Evolutionary conservation across 352 stramenopile species (phyloP), one percentile per base, ranked within the genome.

Genomic region (Globisporangium okanoganense): DNA sequence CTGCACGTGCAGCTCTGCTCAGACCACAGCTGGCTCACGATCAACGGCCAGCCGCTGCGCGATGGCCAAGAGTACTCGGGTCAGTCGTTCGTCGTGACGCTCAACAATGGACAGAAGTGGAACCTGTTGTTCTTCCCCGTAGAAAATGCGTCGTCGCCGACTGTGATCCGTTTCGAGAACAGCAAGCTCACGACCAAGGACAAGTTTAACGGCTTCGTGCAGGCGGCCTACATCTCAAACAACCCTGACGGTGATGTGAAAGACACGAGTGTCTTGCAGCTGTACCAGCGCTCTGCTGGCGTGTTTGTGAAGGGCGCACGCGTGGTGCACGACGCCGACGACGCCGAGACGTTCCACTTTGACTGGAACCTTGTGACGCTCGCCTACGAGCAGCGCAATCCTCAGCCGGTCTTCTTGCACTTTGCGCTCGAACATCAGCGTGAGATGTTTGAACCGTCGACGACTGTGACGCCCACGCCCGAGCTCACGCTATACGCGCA

Each of bases 51-150:
- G 31, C 69, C 70, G 6, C 58, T 68, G 3, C 58, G 67, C 38
- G 75, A 80, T 4, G 67, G 74, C 2, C 51, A 69, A 14, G 66
- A 79, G 25, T 67, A 83, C 29, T 63, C 75, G 18, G 78, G 69
- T 9, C 56, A 73, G 40, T 70, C 58, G 25, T 83, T 92, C 29
- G 70, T 82, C 3, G 61, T 94, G 33, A 72, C 75, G 36, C 65
- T 91, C n/a, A 90, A 94, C 64, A 92, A 92, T 24, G 76, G 76
- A 22, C 82, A 92, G 25, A 74, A 76, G 45, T 94, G 85, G 85
- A 65, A 87, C 14, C 52, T 92, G 25, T 88, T 81, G 59, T 83
- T 87, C 48, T 90, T 85, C 50, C 67, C 74, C 2, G 69, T 54
- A 14, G 22, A 18, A 29, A n/a, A 22, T 0, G 36, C 59, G 41